A percentile compares a stretch with the other conserved stretches of the same genome.
Conservation (phyloP, 2,329 filamentous ascomycete genomes). For the Neofusicoccum sp. region DNA sequence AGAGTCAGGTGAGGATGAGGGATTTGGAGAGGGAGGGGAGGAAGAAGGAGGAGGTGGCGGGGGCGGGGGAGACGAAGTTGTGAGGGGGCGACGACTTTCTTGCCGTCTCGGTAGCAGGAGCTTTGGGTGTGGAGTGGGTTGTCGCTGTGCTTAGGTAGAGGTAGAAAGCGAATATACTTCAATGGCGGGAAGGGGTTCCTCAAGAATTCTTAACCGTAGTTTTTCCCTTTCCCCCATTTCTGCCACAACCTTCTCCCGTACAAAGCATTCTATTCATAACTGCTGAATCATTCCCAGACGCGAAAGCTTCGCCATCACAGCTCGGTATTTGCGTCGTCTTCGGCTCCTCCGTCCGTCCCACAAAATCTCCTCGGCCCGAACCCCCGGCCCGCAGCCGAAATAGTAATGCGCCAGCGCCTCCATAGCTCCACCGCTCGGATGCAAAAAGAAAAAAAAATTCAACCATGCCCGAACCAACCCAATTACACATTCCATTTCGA, state of each 20-base stretch:
- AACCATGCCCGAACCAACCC: background rate
- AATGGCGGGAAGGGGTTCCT: too few relatives aligned
- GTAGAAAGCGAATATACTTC: background rate
- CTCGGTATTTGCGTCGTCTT: background rate
- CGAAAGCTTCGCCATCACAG: too few relatives aligned
- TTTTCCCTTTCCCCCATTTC: too few relatives aligned
- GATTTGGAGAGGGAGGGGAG: slow-evolving; percentile 37
- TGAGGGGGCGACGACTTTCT: background rate
- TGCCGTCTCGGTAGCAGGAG: too few relatives aligned
- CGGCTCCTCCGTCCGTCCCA: background rate
- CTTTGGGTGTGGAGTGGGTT: too few relatives aligned
- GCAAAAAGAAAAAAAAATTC: background rate
- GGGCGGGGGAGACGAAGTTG: slow-evolving; percentile 4
- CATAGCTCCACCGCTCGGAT: background rate
- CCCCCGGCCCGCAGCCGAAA: background rate
- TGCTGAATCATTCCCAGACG: too few relatives aligned
- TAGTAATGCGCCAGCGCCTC: background rate
- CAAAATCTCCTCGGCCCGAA: background rate
- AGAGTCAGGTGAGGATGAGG: slow-evolving; percentile 61
- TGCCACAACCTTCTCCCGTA: too few relatives aligned
- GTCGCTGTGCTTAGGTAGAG: too few relatives aligned
- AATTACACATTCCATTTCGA: background rate
- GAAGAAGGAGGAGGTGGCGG: slow-evolving; percentile 19
- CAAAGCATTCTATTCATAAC: too few relatives aligned
- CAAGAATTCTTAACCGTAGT: too few relatives aligned